Base-by-base conservation (phyloP, 495 filamentous ascomycete species). In the Parathielavia hyrcaniae region DNA sequence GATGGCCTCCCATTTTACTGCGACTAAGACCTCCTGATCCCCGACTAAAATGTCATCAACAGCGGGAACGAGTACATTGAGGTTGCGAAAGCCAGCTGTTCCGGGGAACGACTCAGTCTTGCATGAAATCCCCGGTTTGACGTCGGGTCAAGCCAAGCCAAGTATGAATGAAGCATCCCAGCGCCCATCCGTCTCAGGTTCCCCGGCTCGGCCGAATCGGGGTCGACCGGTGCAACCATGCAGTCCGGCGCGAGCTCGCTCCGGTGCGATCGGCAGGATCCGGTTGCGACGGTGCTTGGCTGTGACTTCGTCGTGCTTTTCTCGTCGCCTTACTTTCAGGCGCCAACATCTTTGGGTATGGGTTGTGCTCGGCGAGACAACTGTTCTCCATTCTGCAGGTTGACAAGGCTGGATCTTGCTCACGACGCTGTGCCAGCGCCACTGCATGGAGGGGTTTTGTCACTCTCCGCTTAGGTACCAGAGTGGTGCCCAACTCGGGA, bases 201-300 rank as follows among this genome's bases (percentile, higher is more conserved):
- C 48, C n/a, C 51, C 19, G 51, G 9, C n/a, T 22, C 26, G 30
- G 16, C 44, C 36, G 34, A 49, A 53, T 41, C 38, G 36, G 35
- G 26, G 22, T 10, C 12, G 4, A 26, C 34, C 50, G 19, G 58
- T 36, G 36, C 22, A 39, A 56, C 51, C 14, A 39, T 54, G 50
- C 52, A 41, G 45, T 44, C 58, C 58, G 58, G 58, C 7, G 38
- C 46, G 1, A 39, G 5, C 23, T 35, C 12, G 36, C 36, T 51
- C 58, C 58, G 58, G 51, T n/a, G 38, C 35, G 52, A 60, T 60
- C 45, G 39, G 30, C 58, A 53, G 40, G 40, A 22, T 39, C 56
- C 47, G 39, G 47, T 22, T 19, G 26, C 11, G 11, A 2, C 7
- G 13, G 17, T 46, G 19, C 34, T 46, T 35, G 13, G 32, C 47